Evolutionary conservation across 495 filamentous ascomycete species (phyloP).

Genomic region (Aspergillus funiculosus): DNA sequence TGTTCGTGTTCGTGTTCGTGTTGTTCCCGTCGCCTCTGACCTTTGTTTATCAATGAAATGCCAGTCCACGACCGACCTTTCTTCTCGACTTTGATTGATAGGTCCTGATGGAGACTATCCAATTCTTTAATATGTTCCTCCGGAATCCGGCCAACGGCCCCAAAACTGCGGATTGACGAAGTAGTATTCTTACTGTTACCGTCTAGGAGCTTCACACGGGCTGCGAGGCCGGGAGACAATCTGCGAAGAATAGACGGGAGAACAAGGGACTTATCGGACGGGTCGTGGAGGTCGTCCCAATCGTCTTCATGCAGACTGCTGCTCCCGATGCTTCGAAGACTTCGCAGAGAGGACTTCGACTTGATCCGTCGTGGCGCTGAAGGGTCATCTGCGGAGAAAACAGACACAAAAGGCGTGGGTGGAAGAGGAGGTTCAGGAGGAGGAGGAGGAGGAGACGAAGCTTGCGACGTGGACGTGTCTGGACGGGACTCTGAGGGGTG

Average conservation of each 20-base stretch:
- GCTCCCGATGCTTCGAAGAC: constrained; percentile 37
- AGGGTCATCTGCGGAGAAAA: constrained; percentile 30
- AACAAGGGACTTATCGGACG: constrained; percentile 27
- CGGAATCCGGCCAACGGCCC: constrained; percentile 63
- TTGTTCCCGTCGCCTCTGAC: constrained; percentile 13
- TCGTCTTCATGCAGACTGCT: constrained; percentile 34
- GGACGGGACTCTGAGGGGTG: constrained; percentile 23
- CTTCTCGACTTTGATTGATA: constrained; percentile 51
- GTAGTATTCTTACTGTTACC: constrained; percentile 45
- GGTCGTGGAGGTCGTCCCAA: constrained; percentile 14
- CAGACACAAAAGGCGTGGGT: constrained; percentile 25
- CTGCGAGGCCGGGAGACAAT: constrained; percentile 65
- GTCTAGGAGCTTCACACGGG: constrained; percentile 68
- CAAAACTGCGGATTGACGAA: constrained; percentile 33
- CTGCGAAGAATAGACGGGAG: constrained; percentile 39
- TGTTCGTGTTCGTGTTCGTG: no score
- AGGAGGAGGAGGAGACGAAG: no score
- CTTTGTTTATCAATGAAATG: constrained; percentile 14
- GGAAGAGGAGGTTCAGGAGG: constrained; percentile 20
- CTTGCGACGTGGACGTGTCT: constrained; percentile 27
- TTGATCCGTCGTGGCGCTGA: constrained; percentile 32
- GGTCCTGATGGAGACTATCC: constrained; percentile 55
- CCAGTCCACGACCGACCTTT: constrained; percentile 62
- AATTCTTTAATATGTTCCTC: constrained; percentile 66
- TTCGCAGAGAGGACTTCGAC: constrained; percentile 42